Base-by-base conservation (phyloP, 2,329 filamentous ascomycete genomes). In the Chaetomiaceae sp. region DNA sequence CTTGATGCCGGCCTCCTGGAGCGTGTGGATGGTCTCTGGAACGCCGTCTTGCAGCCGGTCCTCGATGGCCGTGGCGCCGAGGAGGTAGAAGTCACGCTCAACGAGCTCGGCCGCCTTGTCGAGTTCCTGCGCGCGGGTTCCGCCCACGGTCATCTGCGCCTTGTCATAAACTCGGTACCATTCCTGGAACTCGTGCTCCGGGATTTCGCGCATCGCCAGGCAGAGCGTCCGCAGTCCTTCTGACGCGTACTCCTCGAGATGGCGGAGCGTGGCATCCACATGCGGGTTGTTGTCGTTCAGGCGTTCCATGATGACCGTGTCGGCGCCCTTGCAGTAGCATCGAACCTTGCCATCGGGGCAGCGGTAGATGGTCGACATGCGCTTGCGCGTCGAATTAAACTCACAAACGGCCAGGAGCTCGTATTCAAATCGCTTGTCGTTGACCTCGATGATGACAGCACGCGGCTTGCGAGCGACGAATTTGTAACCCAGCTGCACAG, bases 21-120 rank as follows among this genome's bases (percentile, higher is more conserved):
- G 74, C 0, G 93, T 98, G 65, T 96, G 89, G 48, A 98, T 98
- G 0, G 93, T 98, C 65, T 98, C 93, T 2, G 93, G 93, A 14
- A 98, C 93, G 44, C 94, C 93, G 58, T 98, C 94, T 65, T 98
- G 93, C 26, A 98, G 76, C 53, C 88, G 85, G 73, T 98, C 93
- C 67, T 98, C 93, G 55, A 98, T 98, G 44, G 93, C 93, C 18
- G 93, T 98, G 4, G 94, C 91, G 36, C 93, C 93, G 19, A 98
- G 81, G 17, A 98, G 78, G 56, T 81, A 89, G 38, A 98, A 84
- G 60, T 95, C 88, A 58, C 85, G 87, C 65, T 98, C 93, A 51
- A 98, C 94, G 45, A 98, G 73, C 67, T 98, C 93, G 4, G 93
- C 86, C 15, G 93, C 93, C 70, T 98, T 98, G 71, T 98, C 93